Percentiles rank a stretch among this genome's conserved stretches.
Evolutionary conservation across 2,329 filamentous ascomycete species (phyloP).

Genomic region (Colletotrichum sp.): DNA sequence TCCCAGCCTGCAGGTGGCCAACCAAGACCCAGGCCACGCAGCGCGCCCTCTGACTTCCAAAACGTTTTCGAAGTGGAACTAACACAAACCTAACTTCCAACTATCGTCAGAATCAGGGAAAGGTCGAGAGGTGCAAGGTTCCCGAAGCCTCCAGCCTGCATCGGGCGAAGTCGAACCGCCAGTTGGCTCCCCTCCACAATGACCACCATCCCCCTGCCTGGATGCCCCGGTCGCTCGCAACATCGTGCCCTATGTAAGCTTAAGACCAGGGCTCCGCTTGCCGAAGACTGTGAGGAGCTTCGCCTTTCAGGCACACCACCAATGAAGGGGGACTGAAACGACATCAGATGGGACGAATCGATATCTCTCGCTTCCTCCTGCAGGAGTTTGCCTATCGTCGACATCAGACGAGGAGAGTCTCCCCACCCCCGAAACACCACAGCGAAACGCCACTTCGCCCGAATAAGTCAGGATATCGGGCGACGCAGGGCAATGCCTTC

Average conservation of each 20-base stretch:
- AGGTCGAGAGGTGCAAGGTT: neutral
- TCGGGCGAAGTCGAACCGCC: conserved; percentile 12
- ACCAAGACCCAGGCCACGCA: neutral
- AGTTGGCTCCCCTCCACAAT: neutral
- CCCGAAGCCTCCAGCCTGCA: conserved; percentile 3
- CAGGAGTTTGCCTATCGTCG: neutral
- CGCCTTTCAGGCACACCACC: neutral
- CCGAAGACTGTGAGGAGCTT: neutral
- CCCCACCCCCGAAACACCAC: neutral
- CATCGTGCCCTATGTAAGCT: neutral
- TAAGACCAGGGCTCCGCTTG: neutral
- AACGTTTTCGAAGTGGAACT: conserved; percentile 8
- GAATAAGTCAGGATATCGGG: neutral
- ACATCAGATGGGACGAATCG: conserved; percentile 3
- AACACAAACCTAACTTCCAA: neutral
- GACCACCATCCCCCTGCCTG: conserved; percentile 1
- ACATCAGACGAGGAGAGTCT: neutral
- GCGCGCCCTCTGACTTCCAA: neutral
- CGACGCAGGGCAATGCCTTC: neutral
- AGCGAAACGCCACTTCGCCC: neutral
- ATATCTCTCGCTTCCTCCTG: neutral
- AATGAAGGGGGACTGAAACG: neutral
- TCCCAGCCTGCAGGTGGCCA: neutral
- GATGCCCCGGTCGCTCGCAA: neutral
- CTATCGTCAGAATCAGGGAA: neutral